Conservation (phyloP, 2,329 filamentous ascomycete genomes). For the Ceratocystis diversiconidia region DNA sequence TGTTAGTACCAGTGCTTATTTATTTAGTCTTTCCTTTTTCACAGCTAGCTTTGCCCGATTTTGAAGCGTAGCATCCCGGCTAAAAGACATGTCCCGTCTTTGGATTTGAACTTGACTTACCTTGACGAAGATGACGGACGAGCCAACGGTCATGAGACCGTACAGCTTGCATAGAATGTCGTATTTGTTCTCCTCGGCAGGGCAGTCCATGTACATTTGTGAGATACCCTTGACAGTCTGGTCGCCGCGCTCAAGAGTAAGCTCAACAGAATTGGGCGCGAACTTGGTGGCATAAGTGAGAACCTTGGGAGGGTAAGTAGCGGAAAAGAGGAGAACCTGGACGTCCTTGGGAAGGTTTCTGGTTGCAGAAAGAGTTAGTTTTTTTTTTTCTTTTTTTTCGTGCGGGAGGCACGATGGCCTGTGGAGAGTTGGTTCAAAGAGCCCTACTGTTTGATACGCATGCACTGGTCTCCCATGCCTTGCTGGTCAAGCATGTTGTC, state of each 20-base stretch:
- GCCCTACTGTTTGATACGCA: constrained; percentile 68
- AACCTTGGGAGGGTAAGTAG: constrained; percentile 79
- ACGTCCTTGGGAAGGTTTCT: constrained; percentile 59
- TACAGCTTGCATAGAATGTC: constrained; percentile 82
- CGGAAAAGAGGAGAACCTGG: constrained; percentile 92
- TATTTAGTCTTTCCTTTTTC: neutral
- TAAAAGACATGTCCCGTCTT: neutral
- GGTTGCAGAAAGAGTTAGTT: constrained; percentile 10
- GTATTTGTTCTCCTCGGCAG: constrained; percentile 70
- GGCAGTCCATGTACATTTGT: constrained; percentile 93
- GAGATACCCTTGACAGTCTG: constrained; percentile 95
- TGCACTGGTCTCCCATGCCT: constrained; percentile 87
- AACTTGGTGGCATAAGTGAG: constrained; percentile 72
- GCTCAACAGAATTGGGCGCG: constrained; percentile 70
- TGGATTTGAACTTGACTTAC: constrained; percentile 32
- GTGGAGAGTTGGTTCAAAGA: too few species aligned
- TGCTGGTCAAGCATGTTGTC: constrained; percentile 98
- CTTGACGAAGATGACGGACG: constrained; percentile 95
- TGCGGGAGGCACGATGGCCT: too few species aligned
- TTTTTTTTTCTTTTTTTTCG: too few species aligned
- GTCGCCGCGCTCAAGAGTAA: constrained; percentile 79
- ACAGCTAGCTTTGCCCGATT: neutral
- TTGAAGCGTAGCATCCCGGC: neutral
- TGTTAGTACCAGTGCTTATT: neutral
- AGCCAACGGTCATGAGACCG: constrained; percentile 88